These are phyloP conservation scores for Trametes maxima DNA, from an alignment of 768 basidiomycete species.

Conservation along the genomic window DNA sequence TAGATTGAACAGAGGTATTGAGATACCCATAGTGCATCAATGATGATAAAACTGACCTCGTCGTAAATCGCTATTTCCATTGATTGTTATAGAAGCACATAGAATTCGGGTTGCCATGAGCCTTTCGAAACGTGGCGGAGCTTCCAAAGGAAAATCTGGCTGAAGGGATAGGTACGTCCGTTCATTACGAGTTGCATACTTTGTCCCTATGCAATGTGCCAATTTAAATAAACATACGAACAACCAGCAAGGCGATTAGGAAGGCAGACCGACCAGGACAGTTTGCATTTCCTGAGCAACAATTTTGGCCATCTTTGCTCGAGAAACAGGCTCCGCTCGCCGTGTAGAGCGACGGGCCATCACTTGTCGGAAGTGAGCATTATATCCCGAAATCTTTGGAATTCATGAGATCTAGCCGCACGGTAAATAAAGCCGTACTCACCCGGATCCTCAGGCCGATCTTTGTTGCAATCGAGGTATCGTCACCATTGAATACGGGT, in stretches of 20 bases:
- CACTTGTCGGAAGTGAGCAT: conserved; percentile 3
- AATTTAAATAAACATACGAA: background rate
- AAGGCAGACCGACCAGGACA: background rate
- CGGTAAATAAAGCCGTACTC: background rate
- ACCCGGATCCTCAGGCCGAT: conserved; percentile 11
- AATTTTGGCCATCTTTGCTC: background rate
- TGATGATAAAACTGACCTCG: background rate
- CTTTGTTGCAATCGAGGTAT: background rate
- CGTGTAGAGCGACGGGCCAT: conserved; percentile 1
- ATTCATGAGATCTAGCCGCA: background rate
- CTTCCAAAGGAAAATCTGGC: background rate
- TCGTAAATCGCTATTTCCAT: no score
- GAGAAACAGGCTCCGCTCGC: background rate
- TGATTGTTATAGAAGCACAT: background rate
- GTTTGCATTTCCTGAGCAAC: conserved; percentile 5
- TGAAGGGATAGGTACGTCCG: background rate
- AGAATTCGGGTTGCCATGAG: conserved; percentile 3
- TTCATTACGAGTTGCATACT: background rate
- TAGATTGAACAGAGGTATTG: no score
- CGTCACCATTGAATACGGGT: background rate
- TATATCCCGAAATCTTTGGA: background rate
- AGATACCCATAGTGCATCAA: no score
- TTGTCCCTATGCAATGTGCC: background rate
- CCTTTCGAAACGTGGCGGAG: background rate
- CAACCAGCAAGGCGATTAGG: background rate